Evolutionary conservation across 352 stramenopile genomes (phyloP).

Genomic region (Chrysophaeum taylorii): DNA sequence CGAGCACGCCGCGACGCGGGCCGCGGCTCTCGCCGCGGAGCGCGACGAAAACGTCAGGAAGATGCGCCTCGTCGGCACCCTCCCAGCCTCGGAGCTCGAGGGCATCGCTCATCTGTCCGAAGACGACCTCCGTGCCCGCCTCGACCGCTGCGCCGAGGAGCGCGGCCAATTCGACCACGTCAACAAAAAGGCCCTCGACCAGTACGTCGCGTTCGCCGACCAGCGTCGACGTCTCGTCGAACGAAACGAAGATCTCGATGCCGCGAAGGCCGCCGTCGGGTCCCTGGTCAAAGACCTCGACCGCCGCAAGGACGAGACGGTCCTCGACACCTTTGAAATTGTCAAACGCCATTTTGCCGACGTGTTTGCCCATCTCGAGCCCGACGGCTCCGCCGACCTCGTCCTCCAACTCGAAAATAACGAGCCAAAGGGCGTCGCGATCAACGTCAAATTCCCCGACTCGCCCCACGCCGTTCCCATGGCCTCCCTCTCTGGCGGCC

Average conservation of each 20-base stretch:
- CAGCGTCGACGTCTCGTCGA: conserved; percentile 77
- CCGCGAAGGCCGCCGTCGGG: conserved; percentile 77
- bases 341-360: conserved; percentile 95
- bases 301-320: conserved; percentile 93
- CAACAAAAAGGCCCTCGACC: conserved; percentile 99
- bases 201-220: conserved; percentile 97
- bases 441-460: conserved; percentile 92
- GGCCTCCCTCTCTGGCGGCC: conserved; percentile 94
- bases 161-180: conserved; percentile 95
- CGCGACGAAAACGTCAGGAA: conserved; percentile 85
- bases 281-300: conserved; percentile 76
- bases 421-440: conserved; percentile 74
- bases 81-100: conserved; percentile 81
- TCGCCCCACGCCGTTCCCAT: conserved; percentile 87
- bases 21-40: conserved; percentile 63
- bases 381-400: conserved; percentile 86
- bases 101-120: conserved; percentile 69
- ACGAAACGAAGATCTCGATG: conserved; percentile 87
- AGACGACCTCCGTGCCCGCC: conserved; percentile 59
- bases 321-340: conserved; percentile 95
- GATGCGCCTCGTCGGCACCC: conserved; percentile 90
- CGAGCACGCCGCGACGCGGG: conserved; percentile 3
- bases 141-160: conserved; percentile 85
- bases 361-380: conserved; percentile 95
- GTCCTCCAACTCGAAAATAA: conserved; percentile 39